A percentile compares a stretch with the other conserved stretches of the same genome.
These are phyloP conservation scores for Cryptomeria japonica DNA, from an alignment of 75 land plant genomes.

Conservation along the genomic window DNA sequence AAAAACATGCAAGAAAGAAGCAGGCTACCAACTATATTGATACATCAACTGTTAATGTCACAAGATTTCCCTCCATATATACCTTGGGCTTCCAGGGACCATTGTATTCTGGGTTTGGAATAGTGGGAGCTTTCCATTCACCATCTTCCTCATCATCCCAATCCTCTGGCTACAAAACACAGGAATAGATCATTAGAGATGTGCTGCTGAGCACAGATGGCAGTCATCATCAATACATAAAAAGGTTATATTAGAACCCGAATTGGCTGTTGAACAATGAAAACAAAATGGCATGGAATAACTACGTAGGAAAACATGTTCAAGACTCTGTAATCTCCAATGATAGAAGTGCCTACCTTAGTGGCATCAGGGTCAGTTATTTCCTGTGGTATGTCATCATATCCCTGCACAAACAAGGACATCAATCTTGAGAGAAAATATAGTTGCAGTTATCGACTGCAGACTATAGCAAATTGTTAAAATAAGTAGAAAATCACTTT, in stretches of 20 bases:
- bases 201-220: neutral
- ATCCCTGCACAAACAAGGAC: constrained; percentile 33
- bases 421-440: neutral
- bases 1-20: neutral
- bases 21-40: neutral
- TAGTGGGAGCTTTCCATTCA: constrained; percentile 91
- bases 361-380: constrained; percentile 66
- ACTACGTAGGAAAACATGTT: no score
- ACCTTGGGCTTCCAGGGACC: constrained; percentile 97
- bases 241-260: neutral
- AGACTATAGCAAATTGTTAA: neutral
- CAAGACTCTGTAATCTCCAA: neutral
- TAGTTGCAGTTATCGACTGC: neutral
- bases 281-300: neutral
- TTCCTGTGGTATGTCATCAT: constrained; percentile 64
- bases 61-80: neutral
- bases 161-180: constrained; percentile 76
- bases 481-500: neutral
- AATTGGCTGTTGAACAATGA: neutral
- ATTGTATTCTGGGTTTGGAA: constrained; percentile 92
- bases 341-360: constrained; percentile 41
- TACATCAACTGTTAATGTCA: neutral
- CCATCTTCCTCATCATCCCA: constrained; percentile 99
- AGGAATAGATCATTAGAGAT: neutral
- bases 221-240: neutral